Evolutionary conservation across 345 rosid species (phyloP).

Genomic region (Citrus maxima): DNA sequence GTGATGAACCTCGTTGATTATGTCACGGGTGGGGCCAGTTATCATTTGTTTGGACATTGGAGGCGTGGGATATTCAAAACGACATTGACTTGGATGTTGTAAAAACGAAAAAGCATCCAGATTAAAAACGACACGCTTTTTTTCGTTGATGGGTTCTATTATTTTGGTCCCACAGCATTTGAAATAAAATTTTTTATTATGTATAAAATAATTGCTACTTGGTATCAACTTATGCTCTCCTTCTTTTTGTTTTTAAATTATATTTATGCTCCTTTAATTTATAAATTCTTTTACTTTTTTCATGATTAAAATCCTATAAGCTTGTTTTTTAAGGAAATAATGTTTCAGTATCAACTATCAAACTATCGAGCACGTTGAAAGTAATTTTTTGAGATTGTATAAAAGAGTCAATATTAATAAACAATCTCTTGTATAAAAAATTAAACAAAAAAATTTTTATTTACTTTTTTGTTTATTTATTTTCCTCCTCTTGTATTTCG

Average conservation of each 20-base stretch:
- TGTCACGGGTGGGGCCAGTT: not conserved
- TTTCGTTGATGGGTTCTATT: not conserved
- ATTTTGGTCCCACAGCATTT: not conserved
- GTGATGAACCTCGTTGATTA: not conserved
- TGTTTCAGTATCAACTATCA: too few relatives aligned
- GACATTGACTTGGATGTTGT: too few relatives aligned
- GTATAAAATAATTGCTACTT: not conserved
- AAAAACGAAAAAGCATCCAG: too few relatives aligned
- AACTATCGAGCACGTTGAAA: not conserved
- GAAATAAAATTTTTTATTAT: not conserved
- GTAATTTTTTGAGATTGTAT: not conserved
- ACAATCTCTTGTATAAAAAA: too few relatives aligned
- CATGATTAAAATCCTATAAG: not conserved
- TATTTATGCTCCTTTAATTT: not conserved
- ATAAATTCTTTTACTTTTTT: too few relatives aligned
- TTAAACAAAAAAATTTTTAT: too few relatives aligned
- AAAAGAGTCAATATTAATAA: not conserved
- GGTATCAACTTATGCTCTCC: not conserved
- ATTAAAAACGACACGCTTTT: not conserved
- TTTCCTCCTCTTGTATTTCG: not conserved
- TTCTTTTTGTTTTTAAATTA: not conserved
- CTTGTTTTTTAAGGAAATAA: too few relatives aligned
- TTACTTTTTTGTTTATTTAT: too few relatives aligned
- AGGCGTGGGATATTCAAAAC: not conserved
- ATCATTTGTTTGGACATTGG: too few relatives aligned